Base-by-base conservation (phyloP, 2,329 filamentous ascomycete species). In the Apiospora marii region DNA sequence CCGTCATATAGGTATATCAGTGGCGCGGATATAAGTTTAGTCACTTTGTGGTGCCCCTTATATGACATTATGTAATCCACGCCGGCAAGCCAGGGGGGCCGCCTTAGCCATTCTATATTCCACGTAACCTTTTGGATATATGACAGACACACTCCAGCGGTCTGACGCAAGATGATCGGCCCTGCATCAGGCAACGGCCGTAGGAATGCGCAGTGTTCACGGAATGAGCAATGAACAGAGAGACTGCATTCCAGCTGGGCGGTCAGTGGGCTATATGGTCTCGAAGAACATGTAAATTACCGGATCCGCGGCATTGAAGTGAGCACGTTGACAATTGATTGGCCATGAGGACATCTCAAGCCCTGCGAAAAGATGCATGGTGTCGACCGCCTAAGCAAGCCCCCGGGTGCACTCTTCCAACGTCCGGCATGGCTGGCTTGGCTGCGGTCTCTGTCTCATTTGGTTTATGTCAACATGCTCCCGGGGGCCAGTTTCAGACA, bases 311-410 rank as follows among this genome's bases (percentile, higher is more conserved):
- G 53, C 53, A 19, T 13, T 30, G 67, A 46, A 5, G 37, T 16
- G 44, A 49, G 67, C 67, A 69, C 67, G 67, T 69, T 69, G 67
- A 24, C 2, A 37, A 69, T 34, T 34, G 67, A 69, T 69, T 69
- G 67, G 67, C 27, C 16, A 49, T 22, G 67, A 69, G 67, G n/a
- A 34, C 30, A 69, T 69, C 67, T 14, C 43, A 37, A 69, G 44
- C 34, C 44, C 67, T 37, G 44, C 27, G 19, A 69, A 8, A 64
- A 37, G 44, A 69, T 49, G 67, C 67, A 49, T 48, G 37, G 14
- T 49, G 67, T 37, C 24, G 67, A n/a, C 67, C 44, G 34, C 58
- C 19, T 41, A 49, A 34, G 49, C 27, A 49, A 37, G 7, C 19
- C 16, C 16, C 24, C 14, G 34, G 27, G n/a, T 13, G 10, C 67